Conservation (phyloP, 148 eudicot species). For the Cornus florida region DNA sequence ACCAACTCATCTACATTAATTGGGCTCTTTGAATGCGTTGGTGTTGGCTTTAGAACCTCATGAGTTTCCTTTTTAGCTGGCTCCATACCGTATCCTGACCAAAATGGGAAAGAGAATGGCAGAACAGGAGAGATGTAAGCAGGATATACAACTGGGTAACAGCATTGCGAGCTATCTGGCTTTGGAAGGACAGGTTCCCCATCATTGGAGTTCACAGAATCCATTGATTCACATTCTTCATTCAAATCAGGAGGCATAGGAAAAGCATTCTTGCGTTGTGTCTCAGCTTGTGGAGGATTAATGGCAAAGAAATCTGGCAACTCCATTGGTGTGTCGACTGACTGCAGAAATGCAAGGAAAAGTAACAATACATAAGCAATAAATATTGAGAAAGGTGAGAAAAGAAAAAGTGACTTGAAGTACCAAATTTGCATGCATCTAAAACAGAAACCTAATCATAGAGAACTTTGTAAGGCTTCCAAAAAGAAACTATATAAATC, state of each 20-base stretch:
- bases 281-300: conserved; percentile 38
- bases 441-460: not conserved
- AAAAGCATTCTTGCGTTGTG: conserved; percentile 36
- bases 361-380: not conserved
- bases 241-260: conserved; percentile 48
- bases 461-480: not conserved
- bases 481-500: not conserved
- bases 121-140: conserved; percentile 54
- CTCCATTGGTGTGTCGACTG: conserved; percentile 45
- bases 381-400: not conserved
- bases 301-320: conserved; percentile 49
- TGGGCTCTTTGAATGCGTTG: conserved; percentile 73
- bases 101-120: conserved; percentile 56
- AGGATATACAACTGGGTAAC: conserved; percentile 57
- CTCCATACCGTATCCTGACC: conserved; percentile 38
- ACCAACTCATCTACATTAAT: conserved; percentile 78
- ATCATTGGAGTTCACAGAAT: conserved; percentile 58
- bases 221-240: conserved; percentile 80
- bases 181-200: conserved; percentile 29
- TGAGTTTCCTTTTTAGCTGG: conserved; percentile 51
- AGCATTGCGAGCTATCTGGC: conserved; percentile 45
- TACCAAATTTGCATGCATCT: not conserved
- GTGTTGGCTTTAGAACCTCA: conserved; percentile 77
- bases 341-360: conserved; percentile 29
- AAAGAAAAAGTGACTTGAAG: not conserved